Percentiles rank a stretch among this genome's conserved stretches.
Evolutionary conservation across 2,329 filamentous ascomycete genomes (phyloP).

Genomic region (Colletotrichum limetticola): DNA sequence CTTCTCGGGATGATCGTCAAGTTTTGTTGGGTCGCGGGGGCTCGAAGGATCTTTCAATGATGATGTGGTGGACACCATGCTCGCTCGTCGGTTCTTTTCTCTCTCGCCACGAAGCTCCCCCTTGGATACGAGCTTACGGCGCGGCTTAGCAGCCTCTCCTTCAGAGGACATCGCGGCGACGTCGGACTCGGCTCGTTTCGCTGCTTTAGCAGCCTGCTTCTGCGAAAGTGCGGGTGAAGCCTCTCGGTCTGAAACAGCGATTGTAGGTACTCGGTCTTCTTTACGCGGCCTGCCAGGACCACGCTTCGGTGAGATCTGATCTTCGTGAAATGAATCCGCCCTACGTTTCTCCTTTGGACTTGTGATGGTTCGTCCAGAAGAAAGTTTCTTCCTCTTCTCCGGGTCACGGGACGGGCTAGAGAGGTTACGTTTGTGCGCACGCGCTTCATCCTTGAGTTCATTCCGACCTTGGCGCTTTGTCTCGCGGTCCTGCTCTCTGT

Average conservation of each 20-base stretch:
- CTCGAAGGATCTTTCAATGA: conserved; percentile 64
- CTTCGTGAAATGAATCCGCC: conserved; percentile 58
- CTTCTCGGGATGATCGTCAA: conserved; percentile 62
- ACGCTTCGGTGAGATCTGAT: conserved; percentile 60
- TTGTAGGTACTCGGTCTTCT: conserved; percentile 60
- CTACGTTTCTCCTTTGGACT: conserved; percentile 63
- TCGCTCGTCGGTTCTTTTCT: conserved; percentile 68
- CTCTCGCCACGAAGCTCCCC: conserved; percentile 70
- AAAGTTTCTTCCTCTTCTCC: conserved; percentile 56
- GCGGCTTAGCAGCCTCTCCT: conserved; percentile 67
- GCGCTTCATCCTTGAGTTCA: conserved; percentile 57
- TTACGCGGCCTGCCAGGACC: conserved; percentile 65
- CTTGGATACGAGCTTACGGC: conserved; percentile 72
- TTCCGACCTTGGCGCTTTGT: conserved; percentile 53
- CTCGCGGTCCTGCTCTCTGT: conserved; percentile 54
- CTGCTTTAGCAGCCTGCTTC: conserved; percentile 58
- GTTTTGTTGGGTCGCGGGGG: conserved; percentile 58
- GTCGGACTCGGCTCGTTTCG: conserved; percentile 66
- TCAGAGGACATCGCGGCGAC: conserved; percentile 63
- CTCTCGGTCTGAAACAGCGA: conserved; percentile 64
- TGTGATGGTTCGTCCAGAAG: conserved; percentile 46
- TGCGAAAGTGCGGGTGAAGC: conserved; percentile 57
- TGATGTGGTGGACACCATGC: conserved; percentile 66
- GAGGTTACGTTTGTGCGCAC: conserved; percentile 56
- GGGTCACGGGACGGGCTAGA: conserved; percentile 61